Percentiles rank a stretch among this genome's conserved stretches.
These are phyloP conservation scores for Malbranchea cinnamomea DNA, from an alignment of 2,329 filamentous ascomycete genomes.

Conservation along the genomic window DNA sequence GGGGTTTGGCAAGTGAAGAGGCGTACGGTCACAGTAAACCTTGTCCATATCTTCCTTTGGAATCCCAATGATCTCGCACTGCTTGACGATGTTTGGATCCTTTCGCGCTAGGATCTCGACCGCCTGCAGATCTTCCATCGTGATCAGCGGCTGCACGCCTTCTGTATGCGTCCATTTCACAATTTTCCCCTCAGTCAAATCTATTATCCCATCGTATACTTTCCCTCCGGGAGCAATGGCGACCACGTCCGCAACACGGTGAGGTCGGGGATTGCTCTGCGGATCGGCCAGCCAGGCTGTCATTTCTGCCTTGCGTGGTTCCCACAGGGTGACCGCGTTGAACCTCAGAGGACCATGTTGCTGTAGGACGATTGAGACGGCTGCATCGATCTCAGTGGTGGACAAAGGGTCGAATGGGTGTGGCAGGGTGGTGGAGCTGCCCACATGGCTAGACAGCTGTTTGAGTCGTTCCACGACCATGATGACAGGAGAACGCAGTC, in stretches of 20 bases:
- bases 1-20: background rate
- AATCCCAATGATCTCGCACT: slow-evolving; percentile 72
- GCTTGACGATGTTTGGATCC: slow-evolving; percentile 78
- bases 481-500: background rate
- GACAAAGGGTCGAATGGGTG: slow-evolving; percentile 71
- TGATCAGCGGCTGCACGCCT: slow-evolving; percentile 76
- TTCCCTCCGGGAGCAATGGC: slow-evolving; percentile 65
- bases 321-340: slow-evolving; percentile 72
- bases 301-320: slow-evolving; percentile 78
- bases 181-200: slow-evolving; percentile 52
- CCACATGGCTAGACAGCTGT: slow-evolving; percentile 48
- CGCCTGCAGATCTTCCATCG: slow-evolving; percentile 72
- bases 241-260: slow-evolving; percentile 66
- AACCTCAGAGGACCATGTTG: slow-evolving; percentile 60
- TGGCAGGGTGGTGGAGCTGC: slow-evolving; percentile 37
- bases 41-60: slow-evolving; percentile 78
- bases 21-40: slow-evolving; percentile 75
- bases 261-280: slow-evolving; percentile 44
- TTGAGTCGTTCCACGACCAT: slow-evolving; percentile 51
- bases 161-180: slow-evolving; percentile 59
- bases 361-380: slow-evolving; percentile 53
- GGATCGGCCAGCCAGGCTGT: slow-evolving; percentile 59
- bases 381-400: slow-evolving; percentile 55
- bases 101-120: slow-evolving; percentile 64
- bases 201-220: slow-evolving; percentile 69